phyloP scores from a whole-genome alignment of 768 basidiomycete genomes.

The Suillus alpinus region DNA sequence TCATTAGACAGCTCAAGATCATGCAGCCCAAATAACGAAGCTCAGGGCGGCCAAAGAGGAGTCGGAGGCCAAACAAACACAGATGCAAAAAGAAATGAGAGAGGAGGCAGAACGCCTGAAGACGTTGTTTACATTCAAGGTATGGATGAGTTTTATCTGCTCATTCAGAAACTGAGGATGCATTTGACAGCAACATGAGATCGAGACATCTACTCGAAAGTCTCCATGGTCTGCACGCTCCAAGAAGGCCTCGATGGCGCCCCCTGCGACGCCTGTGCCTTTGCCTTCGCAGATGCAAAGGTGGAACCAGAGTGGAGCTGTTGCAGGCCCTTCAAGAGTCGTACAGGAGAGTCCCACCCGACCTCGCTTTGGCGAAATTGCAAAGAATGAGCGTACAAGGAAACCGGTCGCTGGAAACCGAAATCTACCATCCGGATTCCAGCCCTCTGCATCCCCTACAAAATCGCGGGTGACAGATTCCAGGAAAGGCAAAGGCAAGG shows the following conservation, averaged over 20 bases:
- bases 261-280: conserved; percentile 39
- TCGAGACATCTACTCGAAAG: conserved; percentile 55
- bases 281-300: conserved; percentile 39
- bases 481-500: conserved; percentile 19
- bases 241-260: conserved; percentile 36
- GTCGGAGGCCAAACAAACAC: conserved; percentile 51
- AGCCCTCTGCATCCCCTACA: conserved; percentile 17
- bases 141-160: conserved; percentile 28
- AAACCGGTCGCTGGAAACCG: conserved; percentile 13
- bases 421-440: conserved; percentile 28
- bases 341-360: conserved; percentile 38
- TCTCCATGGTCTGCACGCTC: conserved; percentile 44
- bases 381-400: conserved; percentile 23
- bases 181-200: conserved; percentile 58
- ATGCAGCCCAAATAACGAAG: conserved; percentile 53
- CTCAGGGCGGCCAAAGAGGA: conserved; percentile 61
- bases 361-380: conserved; percentile 31
- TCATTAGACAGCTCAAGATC: conserved; percentile 54
- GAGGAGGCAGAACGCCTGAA: conserved; percentile 68
- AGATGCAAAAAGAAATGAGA: conserved; percentile 60
- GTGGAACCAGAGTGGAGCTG: conserved; percentile 27
- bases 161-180: conserved; percentile 11
- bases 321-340: conserved; percentile 26
- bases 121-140: conserved; percentile 70
- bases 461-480: not conserved